phyloP scores from a whole-genome alignment of 257 asterid genomes.

The Solanum chilense region DNA sequence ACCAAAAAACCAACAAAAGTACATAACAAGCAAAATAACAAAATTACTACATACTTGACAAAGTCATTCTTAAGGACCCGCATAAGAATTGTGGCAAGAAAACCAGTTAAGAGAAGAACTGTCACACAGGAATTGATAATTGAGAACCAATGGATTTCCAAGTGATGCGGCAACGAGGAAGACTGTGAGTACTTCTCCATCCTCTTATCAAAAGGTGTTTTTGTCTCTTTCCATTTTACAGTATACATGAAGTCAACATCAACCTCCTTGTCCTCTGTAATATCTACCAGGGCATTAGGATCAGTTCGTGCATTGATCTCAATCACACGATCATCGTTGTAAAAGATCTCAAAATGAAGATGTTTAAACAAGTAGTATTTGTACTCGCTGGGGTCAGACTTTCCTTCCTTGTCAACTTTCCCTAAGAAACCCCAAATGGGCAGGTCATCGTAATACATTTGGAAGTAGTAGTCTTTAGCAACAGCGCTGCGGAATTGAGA shows the following conservation, averaged over 20 bases:
- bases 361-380: constrained; percentile 10
- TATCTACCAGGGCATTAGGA: constrained; percentile 12
- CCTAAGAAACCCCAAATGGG: constrained; percentile 16
- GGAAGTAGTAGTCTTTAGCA: constrained; percentile 9
- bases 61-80: constrained; percentile 24
- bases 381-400: constrained; percentile 10
- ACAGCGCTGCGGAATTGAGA: constrained; percentile 8
- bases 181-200: constrained; percentile 24
- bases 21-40: background rate
- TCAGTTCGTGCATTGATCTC: constrained; percentile 15
- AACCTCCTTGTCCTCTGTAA: constrained; percentile 18
- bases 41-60: constrained; percentile 9
- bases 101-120: constrained; percentile 20
- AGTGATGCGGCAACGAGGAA: constrained; percentile 18
- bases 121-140: constrained; percentile 25
- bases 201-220: constrained; percentile 17
- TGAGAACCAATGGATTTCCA: constrained; percentile 27
- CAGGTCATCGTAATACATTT: constrained; percentile 8
- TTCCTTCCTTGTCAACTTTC: constrained; percentile 13
- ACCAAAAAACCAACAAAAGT: background rate
- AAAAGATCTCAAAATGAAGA: constrained; percentile 11
- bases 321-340: constrained; percentile 7
- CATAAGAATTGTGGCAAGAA: constrained; percentile 21
- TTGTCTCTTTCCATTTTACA: constrained; percentile 25
- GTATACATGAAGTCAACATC: constrained; percentile 20